Base-by-base conservation (phyloP, 2,329 filamentous ascomycete genomes). In the Colletotrichum sp. region DNA sequence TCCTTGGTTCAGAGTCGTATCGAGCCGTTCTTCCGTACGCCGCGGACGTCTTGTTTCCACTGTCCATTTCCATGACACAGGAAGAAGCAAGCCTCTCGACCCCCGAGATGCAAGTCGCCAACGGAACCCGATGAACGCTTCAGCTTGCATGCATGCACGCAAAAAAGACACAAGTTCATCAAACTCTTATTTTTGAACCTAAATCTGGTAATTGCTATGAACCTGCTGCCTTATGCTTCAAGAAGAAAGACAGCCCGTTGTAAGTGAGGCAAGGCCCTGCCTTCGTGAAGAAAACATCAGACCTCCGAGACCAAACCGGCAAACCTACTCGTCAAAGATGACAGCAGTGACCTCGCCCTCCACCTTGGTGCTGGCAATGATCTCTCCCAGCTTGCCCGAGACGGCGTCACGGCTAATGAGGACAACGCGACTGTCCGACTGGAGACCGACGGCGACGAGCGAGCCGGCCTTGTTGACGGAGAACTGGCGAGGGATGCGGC, bases 401-500 rank as follows among this genome's bases (percentile, higher is more conserved):
- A 82, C 77, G 2, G 88, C 84, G 83, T 95, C 88, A 8, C 94
- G 87, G 79, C 85, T 82, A 64, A 94, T 89, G 66, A 96, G 83
- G 8, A 90, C 90, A 2, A 95, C 90, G 34, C 89, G 90, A 36
- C 88, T 86, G 67, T 91, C 91, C 19, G 84, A 84, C 83, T 95
- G 93, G 78, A 94, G 87, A 1, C 89, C 93, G 32, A 95, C 90
- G 2, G 92, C 94, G 5, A 95, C 84, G 74, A 93, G 84, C 71
- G 88, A 88, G 2, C 94, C 94, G 13, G 88, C 89, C 77, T 87
- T 88, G 82, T 93, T 95, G 72, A 95, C 84, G 67, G 88, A 90
- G 82, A 95, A 94, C 55, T 94, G 93, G 27, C 94, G 89, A 1
- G 94, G 94, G 71, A 88, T 90, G 9, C 85, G 82, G 4, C 94